Base-by-base conservation (phyloP, 2,329 filamentous ascomycete species). In the Emergomyces orientalis region DNA sequence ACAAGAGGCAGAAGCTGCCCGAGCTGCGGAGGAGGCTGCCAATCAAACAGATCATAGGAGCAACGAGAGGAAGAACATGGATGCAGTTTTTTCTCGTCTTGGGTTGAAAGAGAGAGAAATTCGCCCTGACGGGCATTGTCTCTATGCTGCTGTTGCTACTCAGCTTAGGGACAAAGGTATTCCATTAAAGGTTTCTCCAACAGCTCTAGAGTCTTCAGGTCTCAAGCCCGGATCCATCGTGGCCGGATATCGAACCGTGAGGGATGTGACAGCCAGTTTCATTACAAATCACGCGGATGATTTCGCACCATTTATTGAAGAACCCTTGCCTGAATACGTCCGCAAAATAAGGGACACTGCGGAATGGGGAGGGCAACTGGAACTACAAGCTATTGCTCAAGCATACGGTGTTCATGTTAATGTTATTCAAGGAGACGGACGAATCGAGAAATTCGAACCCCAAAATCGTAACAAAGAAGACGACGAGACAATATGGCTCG, bases 331-430 rank as follows among this genome's bases (percentile, higher is more conserved):
- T 2, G 78, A 78, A 9, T 96, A 97, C 74, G 82, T 90, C 56
- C 77, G 78, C 56, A 90, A 89, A 77, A 90, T 99, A 64, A 79
- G 87, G 66, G 86, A 94, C 63, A 97, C 92, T 58, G 92, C 90
- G 0, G 93, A 96, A 76, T 99, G 94, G 94, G 94, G 94, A 59
- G 94, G 94, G 0, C 90, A 97, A 79, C 76, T 97, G 66, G 94
- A 99, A 80, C 77, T 99, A 62, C 81, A 87, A 74, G 94, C 94
- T 30, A 81, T 99, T 72, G 89, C 93, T 59, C 87, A 85, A 72
- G 85, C 84, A 62, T 97, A 95, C 70, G 84, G 84, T 2, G 85
- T 94, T 13, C 84, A 88, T 71, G 93, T 97, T 65, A 86, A 87
- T 71, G 88, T 99, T 14, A 79, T 99, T 65, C 92, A 97, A 68